Conservation (phyloP, 2,329 filamentous ascomycete genomes). For the Aspergillus sp. region DNA sequence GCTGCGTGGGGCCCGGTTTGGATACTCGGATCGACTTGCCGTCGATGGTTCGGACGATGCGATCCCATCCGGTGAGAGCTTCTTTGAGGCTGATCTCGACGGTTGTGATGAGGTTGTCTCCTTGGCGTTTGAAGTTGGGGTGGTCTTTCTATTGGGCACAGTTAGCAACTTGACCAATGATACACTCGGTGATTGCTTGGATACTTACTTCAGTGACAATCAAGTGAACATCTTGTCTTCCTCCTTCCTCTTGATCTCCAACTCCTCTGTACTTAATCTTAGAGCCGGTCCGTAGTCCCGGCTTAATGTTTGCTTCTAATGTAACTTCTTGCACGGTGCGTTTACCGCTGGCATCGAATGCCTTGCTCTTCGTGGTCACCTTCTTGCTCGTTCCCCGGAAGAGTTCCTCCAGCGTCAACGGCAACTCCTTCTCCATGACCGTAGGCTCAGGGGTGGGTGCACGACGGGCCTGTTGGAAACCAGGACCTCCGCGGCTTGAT, state of each 20-base stretch:
- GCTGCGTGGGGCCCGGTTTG: slow-evolving; percentile 78
- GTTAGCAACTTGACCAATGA: slow-evolving; percentile 36
- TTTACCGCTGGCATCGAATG: slow-evolving; percentile 79
- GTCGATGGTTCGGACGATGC: slow-evolving; percentile 90
- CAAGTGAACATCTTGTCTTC: slow-evolving; percentile 92
- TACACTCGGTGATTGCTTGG: neutral
- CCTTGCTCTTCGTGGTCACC: slow-evolving; percentile 97
- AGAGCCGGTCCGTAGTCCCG: slow-evolving; percentile 89
- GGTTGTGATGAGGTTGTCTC: slow-evolving; percentile 76
- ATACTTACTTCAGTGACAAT: slow-evolving; percentile 81
- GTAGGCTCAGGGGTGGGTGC: slow-evolving; percentile 73
- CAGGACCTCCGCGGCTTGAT: slow-evolving; percentile 20
- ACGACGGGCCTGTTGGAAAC: slow-evolving; percentile 27
- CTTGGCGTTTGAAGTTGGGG: slow-evolving; percentile 75
- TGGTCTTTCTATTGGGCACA: slow-evolving; percentile 67
- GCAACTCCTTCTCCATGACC: slow-evolving; percentile 79
- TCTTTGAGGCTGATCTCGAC: slow-evolving; percentile 87
- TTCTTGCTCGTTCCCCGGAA: slow-evolving; percentile 88
- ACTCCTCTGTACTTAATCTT: slow-evolving; percentile 98
- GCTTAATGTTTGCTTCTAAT: slow-evolving; percentile 90
- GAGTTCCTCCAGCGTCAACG: slow-evolving; percentile 80
- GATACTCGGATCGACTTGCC: slow-evolving; percentile 76
- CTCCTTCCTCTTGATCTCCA: slow-evolving; percentile 95
- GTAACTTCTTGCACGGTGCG: slow-evolving; percentile 83
- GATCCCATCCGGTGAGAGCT: slow-evolving; percentile 87